phyloP scores from a whole-genome alignment of 352 stramenopile species.

The Peronospora destructor region DNA sequence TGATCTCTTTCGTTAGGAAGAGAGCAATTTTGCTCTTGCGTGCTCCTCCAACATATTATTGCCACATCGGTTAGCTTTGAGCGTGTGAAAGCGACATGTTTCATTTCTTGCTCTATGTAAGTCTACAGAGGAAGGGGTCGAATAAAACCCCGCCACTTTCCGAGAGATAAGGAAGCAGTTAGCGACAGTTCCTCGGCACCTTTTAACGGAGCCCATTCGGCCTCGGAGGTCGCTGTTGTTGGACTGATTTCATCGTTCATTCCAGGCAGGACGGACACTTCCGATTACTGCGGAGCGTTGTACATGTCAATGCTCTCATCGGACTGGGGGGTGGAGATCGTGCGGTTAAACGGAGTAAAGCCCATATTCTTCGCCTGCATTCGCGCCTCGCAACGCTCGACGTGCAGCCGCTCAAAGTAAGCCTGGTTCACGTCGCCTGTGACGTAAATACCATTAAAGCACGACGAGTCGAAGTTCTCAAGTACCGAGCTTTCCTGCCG shows the following conservation, averaged over 20 bases:
- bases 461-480: slow-evolving; percentile 92
- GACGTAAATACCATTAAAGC: slow-evolving; percentile 96
- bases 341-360: slow-evolving; percentile 67
- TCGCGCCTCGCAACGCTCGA: slow-evolving; percentile 70
- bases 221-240: slow-evolving; percentile 11
- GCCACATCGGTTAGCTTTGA: slow-evolving; percentile 6
- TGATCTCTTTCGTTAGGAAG: slow-evolving; percentile 15
- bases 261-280: slow-evolving; percentile 6
- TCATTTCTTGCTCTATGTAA: slow-evolving; percentile 38
- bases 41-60: slow-evolving; percentile 6
- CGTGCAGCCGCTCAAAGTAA: slow-evolving; percentile 79
- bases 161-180: slow-evolving; percentile 13
- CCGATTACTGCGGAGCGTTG: slow-evolving; percentile 72
- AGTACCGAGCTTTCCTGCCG: slow-evolving; percentile 66
- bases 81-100: slow-evolving; percentile 23
- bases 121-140: slow-evolving; percentile 22
- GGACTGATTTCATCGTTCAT: slow-evolving; percentile 14
- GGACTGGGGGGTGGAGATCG: slow-evolving; percentile 66
- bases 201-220: slow-evolving; percentile 5
- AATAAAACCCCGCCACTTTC: slow-evolving; percentile 9
- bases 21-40: slow-evolving; percentile 4
- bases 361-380: slow-evolving; percentile 85
- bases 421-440: slow-evolving; percentile 87
- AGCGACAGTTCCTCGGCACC: slow-evolving; percentile 12
- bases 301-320: slow-evolving; percentile 87